phyloP scores from a whole-genome alignment of 164 flowering plant genomes.

The Nymphaea colorata region DNA sequence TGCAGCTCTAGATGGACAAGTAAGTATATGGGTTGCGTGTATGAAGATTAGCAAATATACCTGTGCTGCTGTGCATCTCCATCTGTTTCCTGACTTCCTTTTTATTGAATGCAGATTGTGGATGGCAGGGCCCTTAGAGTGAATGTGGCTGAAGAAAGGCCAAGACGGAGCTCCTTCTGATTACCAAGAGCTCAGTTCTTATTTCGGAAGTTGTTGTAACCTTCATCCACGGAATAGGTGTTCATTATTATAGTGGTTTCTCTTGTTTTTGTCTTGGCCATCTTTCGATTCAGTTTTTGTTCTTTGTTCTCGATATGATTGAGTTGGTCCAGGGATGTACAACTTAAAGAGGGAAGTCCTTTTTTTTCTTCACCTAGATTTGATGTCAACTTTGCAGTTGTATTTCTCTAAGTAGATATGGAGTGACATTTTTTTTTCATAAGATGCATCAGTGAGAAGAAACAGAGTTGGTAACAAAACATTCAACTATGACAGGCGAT shows the following conservation, averaged over 20 bases:
- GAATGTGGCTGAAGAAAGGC: conserved; percentile 60
- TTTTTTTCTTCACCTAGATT: neutral
- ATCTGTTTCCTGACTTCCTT: neutral
- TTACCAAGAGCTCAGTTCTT: neutral
- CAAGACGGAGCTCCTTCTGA: conserved; percentile 29
- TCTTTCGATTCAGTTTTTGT: neutral
- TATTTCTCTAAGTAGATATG: neutral
- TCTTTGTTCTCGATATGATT: neutral
- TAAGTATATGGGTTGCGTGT: conserved; percentile 9
- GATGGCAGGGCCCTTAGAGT: conserved; percentile 83
- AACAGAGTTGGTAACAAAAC: neutral
- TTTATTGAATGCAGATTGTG: conserved; percentile 37
- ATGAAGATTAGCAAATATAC: neutral
- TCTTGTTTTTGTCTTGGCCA: neutral
- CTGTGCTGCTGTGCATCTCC: neutral
- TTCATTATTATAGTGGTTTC: neutral
- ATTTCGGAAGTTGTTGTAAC: neutral
- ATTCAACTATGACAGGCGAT: neutral
- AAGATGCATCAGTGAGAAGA: neutral
- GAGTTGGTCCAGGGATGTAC: neutral
- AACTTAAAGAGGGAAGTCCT: neutral
- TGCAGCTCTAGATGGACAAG: conserved; percentile 91
- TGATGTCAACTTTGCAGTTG: neutral
- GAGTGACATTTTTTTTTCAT: neutral
- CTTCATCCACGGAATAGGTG: neutral